Conservation (phyloP, 2,329 filamentous ascomycete genomes). For the Xenoacremonium recifei region DNA sequence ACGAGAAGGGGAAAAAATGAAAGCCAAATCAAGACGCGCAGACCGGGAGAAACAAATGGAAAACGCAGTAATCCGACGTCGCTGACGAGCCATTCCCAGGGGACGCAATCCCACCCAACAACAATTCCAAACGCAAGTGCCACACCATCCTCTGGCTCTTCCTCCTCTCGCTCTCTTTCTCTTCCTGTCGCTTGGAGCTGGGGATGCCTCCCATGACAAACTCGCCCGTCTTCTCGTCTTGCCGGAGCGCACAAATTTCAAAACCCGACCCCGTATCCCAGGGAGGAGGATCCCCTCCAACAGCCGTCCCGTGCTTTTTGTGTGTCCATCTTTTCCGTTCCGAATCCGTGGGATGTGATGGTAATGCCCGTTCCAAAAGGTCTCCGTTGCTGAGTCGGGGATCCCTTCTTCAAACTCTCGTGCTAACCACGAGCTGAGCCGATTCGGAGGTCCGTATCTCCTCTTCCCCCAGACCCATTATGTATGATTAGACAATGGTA, state of each 20-base stretch:
- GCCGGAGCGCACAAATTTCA: slow-evolving; percentile 16
- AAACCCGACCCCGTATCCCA: slow-evolving; percentile 12
- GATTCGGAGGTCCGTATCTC: slow-evolving; percentile 20
- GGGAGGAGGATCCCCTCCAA: slow-evolving; percentile 21
- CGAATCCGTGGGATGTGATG: slow-evolving; percentile 32
- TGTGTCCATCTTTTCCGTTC: slow-evolving; percentile 28
- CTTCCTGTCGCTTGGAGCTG: slow-evolving; percentile 8
- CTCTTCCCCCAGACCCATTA: slow-evolving; percentile 30
- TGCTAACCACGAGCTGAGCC: slow-evolving; percentile 20
- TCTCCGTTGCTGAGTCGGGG: slow-evolving; percentile 14
- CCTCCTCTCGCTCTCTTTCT: slow-evolving; percentile 11
- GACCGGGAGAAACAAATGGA: slow-evolving; percentile 32
- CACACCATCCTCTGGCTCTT: too few species aligned
- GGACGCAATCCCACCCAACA: slow-evolving; percentile 12
- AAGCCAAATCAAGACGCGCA: slow-evolving; percentile 23
- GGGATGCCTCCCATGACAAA: slow-evolving; percentile 9
- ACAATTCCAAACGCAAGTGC: too few species aligned
- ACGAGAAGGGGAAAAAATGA: slow-evolving; percentile 23
- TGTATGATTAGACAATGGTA: slow-evolving; percentile 53
- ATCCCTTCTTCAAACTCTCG: slow-evolving; percentile 20
- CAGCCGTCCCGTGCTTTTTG: slow-evolving; percentile 21
- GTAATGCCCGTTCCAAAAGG: slow-evolving; percentile 26
- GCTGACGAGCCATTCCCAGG: slow-evolving; percentile 15
- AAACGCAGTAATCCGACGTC: slow-evolving; percentile 22
- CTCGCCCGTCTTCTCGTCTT: slow-evolving; percentile 10